A percentile compares a stretch with the other conserved stretches of the same genome.
Evolutionary conservation across 768 basidiomycete genomes (phyloP).

Genomic region (Kwoniella shandongensis): DNA sequence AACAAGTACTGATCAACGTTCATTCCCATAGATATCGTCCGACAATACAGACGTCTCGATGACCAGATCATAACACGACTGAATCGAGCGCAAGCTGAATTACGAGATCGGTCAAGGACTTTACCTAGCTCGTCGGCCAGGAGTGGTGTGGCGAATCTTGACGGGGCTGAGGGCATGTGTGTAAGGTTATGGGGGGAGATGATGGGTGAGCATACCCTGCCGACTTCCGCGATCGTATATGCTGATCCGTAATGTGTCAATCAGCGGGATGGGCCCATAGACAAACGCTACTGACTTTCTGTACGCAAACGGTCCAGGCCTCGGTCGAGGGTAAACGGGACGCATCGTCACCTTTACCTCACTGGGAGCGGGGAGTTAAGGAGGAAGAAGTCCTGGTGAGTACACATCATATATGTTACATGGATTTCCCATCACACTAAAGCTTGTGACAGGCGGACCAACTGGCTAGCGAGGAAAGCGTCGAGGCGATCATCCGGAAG

Average conservation of each 20-base stretch:
- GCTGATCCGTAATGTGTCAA: background rate
- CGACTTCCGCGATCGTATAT: background rate
- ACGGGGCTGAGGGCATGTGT: slow-evolving; percentile 47
- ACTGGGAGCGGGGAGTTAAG: slow-evolving; percentile 30
- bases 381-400: slow-evolving; percentile 49
- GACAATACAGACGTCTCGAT: slow-evolving; percentile 50
- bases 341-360: slow-evolving; percentile 19
- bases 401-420: background rate
- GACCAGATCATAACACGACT: slow-evolving; percentile 51
- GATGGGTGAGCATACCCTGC: slow-evolving; percentile 42
- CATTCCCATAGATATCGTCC: slow-evolving; percentile 42
- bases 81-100: slow-evolving; percentile 48
- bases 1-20: background rate
- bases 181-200: slow-evolving; percentile 49
- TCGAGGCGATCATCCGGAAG: slow-evolving; percentile 52
- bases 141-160: slow-evolving; percentile 2
- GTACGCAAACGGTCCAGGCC: slow-evolving; percentile 33
- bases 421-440: slow-evolving; percentile 13
- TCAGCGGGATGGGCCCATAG: slow-evolving; percentile 50
- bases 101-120: slow-evolving; percentile 39
- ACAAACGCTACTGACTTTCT: slow-evolving; percentile 47
- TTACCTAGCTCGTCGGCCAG: slow-evolving; percentile 14
- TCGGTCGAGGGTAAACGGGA: slow-evolving; percentile 37
- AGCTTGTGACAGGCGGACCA: slow-evolving; percentile 39
- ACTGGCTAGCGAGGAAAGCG: slow-evolving; percentile 44